Conservation (phyloP, 768 basidiomycete species). For the Kwoniella bestiolae region DNA sequence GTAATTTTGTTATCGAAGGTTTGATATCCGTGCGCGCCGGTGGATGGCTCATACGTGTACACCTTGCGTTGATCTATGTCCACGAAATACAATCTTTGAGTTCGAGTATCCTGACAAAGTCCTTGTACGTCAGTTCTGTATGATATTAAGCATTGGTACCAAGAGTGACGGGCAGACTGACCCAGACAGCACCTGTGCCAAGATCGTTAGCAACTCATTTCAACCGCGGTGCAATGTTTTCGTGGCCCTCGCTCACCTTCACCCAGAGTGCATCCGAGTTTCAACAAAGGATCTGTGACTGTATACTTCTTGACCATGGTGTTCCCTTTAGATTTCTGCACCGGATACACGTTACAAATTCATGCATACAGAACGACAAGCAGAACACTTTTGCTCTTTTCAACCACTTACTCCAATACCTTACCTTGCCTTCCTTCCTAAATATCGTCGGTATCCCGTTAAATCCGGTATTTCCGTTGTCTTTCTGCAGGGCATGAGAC, state of each 20-base stretch:
- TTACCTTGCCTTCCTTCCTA: too few species aligned
- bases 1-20: constrained; percentile 10
- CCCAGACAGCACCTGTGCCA: background rate
- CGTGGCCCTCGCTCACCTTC: constrained; percentile 10
- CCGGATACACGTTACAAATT: too few species aligned
- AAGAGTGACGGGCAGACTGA: background rate
- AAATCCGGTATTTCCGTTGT: too few species aligned
- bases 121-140: background rate
- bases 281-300: background rate
- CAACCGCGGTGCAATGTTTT: background rate
- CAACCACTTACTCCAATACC: too few species aligned
- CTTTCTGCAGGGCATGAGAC: too few species aligned
- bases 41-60: constrained; percentile 24
- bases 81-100: constrained; percentile 21
- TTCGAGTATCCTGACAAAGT: constrained; percentile 16
- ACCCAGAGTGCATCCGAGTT: constrained; percentile 10
- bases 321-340: background rate
- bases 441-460: too few species aligned
- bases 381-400: too few species aligned
- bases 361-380: background rate
- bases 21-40: constrained; percentile 17
- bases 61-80: constrained; percentile 22
- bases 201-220: background rate
- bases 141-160: background rate
- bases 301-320: constrained; percentile 8